phyloP scores from a whole-genome alignment of 371 early-diverging fungal species.

The Lichtheimia ramosa region DNA sequence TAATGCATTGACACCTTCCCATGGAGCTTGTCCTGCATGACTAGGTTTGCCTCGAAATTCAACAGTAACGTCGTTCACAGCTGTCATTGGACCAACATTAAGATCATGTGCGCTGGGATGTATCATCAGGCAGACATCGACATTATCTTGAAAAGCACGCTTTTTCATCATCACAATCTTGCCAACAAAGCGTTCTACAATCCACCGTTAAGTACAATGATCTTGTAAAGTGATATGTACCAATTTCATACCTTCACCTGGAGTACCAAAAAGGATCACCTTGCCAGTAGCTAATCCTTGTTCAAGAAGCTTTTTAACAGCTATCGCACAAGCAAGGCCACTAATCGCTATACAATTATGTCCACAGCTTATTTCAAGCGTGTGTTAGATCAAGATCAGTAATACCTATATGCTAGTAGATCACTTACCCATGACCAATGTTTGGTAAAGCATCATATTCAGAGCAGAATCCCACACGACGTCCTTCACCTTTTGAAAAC shows the following conservation, averaged over 20 bases:
- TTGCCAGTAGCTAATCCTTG: conserved; percentile 51
- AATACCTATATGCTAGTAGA: background rate
- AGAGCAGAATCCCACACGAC: conserved; percentile 55
- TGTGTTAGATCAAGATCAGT: conserved; percentile 52
- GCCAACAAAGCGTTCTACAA: conserved; percentile 62
- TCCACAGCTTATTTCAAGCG: too few relatives aligned
- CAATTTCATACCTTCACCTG: conserved; percentile 67
- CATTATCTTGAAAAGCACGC: conserved; percentile 64
- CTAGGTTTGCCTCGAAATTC: conserved; percentile 67
- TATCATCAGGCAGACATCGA: conserved; percentile 77
- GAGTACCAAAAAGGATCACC: conserved; percentile 76
- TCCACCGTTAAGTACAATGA: too few relatives aligned
- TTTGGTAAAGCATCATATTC: conserved; percentile 66
- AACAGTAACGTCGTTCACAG: conserved; percentile 47
- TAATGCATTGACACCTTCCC: conserved; percentile 70
- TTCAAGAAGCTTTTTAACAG: conserved; percentile 56
- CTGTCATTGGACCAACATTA: conserved; percentile 36
- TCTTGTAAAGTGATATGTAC: conserved; percentile 5
- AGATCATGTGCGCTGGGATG: conserved; percentile 59
- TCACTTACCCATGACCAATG: background rate
- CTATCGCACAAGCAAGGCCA: conserved; percentile 64
- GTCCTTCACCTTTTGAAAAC: conserved; percentile 37
- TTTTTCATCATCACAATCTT: conserved; percentile 67
- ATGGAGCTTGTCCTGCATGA: conserved; percentile 44
- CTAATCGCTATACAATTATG: conserved; percentile 72